phyloP scores from a whole-genome alignment of 352 stramenopile species.

The Pythium angustatum region DNA sequence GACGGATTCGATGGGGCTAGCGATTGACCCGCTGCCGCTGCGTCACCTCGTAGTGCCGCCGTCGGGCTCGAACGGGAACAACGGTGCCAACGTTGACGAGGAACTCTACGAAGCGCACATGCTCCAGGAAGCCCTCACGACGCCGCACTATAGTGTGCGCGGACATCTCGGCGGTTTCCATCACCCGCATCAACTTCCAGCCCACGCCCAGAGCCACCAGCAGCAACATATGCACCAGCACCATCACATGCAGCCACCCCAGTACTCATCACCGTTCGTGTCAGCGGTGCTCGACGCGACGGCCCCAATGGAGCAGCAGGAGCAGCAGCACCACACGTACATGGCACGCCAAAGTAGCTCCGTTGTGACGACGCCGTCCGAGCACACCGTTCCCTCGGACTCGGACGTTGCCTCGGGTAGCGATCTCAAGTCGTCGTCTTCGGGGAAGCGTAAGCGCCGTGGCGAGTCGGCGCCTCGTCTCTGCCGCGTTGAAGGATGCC shows the following conservation, averaged over 20 bases:
- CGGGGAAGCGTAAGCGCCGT: constrained; percentile 42
- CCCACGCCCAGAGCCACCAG: constrained; percentile 10
- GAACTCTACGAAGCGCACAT: constrained; percentile 40
- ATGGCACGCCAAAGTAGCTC: constrained; percentile 13
- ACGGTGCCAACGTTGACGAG: constrained; percentile 22
- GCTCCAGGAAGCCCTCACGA: constrained; percentile 37
- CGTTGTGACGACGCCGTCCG: constrained; percentile 16
- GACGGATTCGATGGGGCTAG: constrained; percentile 20
- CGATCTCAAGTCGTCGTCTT: constrained; percentile 7
- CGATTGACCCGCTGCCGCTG: constrained; percentile 27
- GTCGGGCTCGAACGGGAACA: constrained; percentile 1
- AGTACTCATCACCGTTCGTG: constrained; percentile 28
- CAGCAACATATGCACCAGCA: constrained; percentile 14
- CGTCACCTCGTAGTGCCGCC: constrained; percentile 20
- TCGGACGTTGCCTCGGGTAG: constrained; percentile 23
- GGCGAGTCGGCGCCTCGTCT: constrained; percentile 51
- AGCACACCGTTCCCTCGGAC: constrained; percentile 23
- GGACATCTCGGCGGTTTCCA: constrained; percentile 17
- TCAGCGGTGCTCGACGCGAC: constrained; percentile 28
- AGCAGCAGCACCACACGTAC: constrained; percentile 1
- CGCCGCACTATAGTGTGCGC: constrained; percentile 26
- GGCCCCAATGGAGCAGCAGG: constrained; percentile 23
- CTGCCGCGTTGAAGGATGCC: constrained; percentile 75
- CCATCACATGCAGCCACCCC: constrained; percentile 4
- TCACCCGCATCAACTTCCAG: constrained; percentile 11